A percentile compares a stretch with the other conserved stretches of the same genome.
These are phyloP conservation scores for Phycomyces blakesleeanus DNA, from an alignment of 192 early-diverging fungal species.

Conservation along the genomic window DNA sequence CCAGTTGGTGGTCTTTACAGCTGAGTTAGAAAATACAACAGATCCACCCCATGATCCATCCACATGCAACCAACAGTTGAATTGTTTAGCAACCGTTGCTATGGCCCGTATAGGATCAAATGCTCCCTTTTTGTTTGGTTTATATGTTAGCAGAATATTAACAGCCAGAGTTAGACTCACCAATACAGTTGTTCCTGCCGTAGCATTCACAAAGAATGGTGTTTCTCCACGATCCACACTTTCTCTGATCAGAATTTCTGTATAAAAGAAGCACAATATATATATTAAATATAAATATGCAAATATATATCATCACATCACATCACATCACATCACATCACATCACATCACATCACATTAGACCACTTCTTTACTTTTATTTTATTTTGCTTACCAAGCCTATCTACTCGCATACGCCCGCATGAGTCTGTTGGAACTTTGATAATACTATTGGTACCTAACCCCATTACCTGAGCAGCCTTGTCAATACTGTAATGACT, in stretches of 20 bases:
- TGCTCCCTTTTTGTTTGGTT: slow-evolving; percentile 56
- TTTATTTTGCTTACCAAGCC: slow-evolving; percentile 47
- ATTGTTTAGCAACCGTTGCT: slow-evolving; percentile 52
- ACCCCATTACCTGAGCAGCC: slow-evolving; percentile 61
- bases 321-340: too few species aligned
- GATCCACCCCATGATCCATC: slow-evolving; percentile 81
- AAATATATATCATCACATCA: too few species aligned
- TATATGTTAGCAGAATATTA: too few species aligned
- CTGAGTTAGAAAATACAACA: slow-evolving; percentile 54
- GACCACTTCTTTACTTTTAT: too few species aligned
- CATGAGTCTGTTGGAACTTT: slow-evolving; percentile 56
- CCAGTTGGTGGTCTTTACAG: slow-evolving; percentile 28
- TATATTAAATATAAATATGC: too few species aligned
- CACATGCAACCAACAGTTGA: slow-evolving; percentile 70
- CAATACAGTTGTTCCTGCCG: slow-evolving; percentile 81
- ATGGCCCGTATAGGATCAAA: slow-evolving; percentile 70
- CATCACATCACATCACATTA: too few species aligned
- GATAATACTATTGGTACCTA: slow-evolving; percentile 67
- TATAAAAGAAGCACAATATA: too few species aligned
- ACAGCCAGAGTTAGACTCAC: slow-evolving; percentile 29
- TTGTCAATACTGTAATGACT: slow-evolving; percentile 79
- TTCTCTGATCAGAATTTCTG: slow-evolving; percentile 42
- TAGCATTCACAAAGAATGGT: slow-evolving; percentile 82
- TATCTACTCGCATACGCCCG: slow-evolving; percentile 57
- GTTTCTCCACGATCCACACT: slow-evolving; percentile 41